Conservation (phyloP, 805 yeast species). For the Kluyveromyces aestuarii region DNA sequence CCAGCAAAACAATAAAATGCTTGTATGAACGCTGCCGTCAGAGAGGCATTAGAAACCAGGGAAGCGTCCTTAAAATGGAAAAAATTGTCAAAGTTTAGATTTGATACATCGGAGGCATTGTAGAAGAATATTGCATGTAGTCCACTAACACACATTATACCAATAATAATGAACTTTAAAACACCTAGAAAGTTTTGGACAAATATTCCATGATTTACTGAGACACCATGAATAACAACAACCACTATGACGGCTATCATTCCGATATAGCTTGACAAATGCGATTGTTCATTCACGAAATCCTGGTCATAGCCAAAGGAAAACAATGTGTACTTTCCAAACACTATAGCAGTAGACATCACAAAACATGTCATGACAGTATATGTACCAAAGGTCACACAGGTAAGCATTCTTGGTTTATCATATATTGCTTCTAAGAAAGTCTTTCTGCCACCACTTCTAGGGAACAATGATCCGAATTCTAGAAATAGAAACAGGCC, state of each 20-base stretch:
- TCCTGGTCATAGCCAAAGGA: constrained; percentile 35
- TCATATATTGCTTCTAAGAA: constrained; percentile 60
- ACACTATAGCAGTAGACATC: constrained; percentile 46
- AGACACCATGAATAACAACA: constrained; percentile 44
- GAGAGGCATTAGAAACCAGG: constrained; percentile 33
- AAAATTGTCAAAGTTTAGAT: constrained; percentile 19
- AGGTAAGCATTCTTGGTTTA: constrained; percentile 46
- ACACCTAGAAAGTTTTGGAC: constrained; percentile 58
- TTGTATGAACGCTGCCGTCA: constrained; percentile 47
- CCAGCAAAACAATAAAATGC: constrained; percentile 55
- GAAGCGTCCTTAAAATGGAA: constrained; percentile 25
- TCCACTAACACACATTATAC: constrained; percentile 48
- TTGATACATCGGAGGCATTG: constrained; percentile 17
- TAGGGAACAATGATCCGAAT: constrained; percentile 59
- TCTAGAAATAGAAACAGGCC: constrained; percentile 63
- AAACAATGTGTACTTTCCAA: constrained; percentile 50
- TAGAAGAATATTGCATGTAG: constrained; percentile 43
- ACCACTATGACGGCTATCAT: constrained; percentile 30
- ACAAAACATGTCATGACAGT: constrained; percentile 48
- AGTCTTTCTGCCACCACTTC: constrained; percentile 70
- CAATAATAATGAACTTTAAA: constrained; percentile 46
- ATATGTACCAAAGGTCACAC: constrained; percentile 41
- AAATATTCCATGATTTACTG: constrained; percentile 49
- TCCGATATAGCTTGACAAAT: constrained; percentile 35
- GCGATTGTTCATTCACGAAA: constrained; percentile 29